Base-by-base conservation (phyloP, 805 yeast genomes). In the Blastobotrys mokoenaii region DNA sequence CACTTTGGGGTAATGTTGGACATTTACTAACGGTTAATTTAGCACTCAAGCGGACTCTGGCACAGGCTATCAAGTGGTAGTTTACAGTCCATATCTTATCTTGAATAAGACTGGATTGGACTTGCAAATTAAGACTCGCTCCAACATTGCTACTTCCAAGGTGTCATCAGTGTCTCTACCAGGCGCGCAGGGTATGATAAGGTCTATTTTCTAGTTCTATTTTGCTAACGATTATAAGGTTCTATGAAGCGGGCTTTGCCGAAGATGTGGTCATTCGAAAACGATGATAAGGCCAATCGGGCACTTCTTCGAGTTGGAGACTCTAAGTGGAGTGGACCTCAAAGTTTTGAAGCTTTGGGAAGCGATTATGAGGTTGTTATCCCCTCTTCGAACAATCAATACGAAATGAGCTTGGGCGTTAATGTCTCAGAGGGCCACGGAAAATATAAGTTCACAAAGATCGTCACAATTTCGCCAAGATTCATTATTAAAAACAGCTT, bases 271-370 rank as follows among this genome's bases (percentile, higher is more conserved):
- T 90, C 98, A 0, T 90, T 86, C 58, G 82, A 77, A 18, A 68
- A 67, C 11, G 74, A 72, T 30, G 81, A 77, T 41, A 73, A 79
- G 22, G 74, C 71, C 36, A 81, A 82, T 54, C 70, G 94, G 47
- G 94, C 89, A 0, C 57, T 73, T 20, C 55, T 89, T 5, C 73
- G 74, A 48, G 71, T 85, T 16, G 83, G 75, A 0, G 84, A 83
- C 45, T 82, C 95, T 0, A 69, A 71, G 5, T 75, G 84, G 76
- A 83, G 96, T 51, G 60, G 69, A 1, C 84, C 86, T 1, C 68
- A 86, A 40, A 81, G 95, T 59, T 79, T 93, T 56, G 96, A 89
- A 59, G 94, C 95, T 2, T 74, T 90, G 45, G 98, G 98, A 0
- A 90, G 88, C 51, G 69, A 79, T 1, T 72, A 75, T 37, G 95